Conservation (phyloP, 257 asterid species). For the Leptodermis oblonga region DNA sequence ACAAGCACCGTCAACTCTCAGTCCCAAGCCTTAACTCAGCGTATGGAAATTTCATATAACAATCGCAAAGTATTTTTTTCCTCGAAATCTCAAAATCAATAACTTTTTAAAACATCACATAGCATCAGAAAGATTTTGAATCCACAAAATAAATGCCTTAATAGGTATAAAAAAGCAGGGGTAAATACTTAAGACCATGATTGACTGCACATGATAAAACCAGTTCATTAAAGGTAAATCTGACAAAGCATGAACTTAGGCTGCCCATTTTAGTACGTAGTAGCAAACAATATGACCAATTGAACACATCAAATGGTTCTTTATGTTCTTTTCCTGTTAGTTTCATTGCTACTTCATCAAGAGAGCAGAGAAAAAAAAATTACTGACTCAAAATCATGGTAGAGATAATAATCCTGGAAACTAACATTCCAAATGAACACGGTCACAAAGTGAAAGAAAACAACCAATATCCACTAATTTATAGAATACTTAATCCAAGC, state of each 20-base stretch:
- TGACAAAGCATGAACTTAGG: background rate
- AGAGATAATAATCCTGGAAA: background rate
- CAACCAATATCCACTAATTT: background rate
- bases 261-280: background rate
- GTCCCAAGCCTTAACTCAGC: too few species aligned
- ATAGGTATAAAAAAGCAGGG: background rate
- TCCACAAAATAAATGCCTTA: background rate
- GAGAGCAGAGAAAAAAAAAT: background rate
- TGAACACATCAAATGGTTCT: background rate
- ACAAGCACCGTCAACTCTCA: background rate
- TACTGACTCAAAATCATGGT: background rate
- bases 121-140: background rate
- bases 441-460: background rate
- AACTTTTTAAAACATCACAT: background rate
- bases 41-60: background rate
- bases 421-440: background rate
- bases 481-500: background rate
- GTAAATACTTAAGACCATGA: background rate
- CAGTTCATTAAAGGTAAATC: background rate
- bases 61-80: background rate
- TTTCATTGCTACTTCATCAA: background rate
- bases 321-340: background rate
- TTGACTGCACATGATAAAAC: background rate
- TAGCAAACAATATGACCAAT: background rate
- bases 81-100: background rate